Base-by-base conservation (phyloP, 148 eudicot genomes). In the Silene conica region DNA sequence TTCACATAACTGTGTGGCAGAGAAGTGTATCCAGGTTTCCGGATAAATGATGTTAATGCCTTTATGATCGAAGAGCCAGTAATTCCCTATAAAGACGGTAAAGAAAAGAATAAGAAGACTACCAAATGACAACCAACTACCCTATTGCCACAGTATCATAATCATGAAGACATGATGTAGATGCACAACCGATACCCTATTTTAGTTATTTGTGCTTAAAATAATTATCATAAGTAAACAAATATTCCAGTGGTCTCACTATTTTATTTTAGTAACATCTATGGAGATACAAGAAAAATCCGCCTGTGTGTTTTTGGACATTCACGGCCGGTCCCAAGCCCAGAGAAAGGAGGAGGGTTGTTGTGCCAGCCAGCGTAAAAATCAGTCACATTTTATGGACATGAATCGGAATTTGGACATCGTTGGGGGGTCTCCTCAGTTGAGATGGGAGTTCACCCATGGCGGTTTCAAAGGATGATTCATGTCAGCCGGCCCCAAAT, bases 1-100 rank as follows among this genome's bases (percentile, higher is more conserved):
- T 70, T 89, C 60, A 86, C 82, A 74, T 86, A 92, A 65, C 72
- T 70, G 65, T 82, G 92, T 0, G 97, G 97, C 78, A 92, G 85
- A 80, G 89, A 58, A 81, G 86, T 75, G 63, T 81, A 86, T 54
- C 82, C 85, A 70, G 92, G 86, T 77, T 84, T 83, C 31, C 87
- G 88, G 63, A 89, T 54, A 79, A 86, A 82, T 70, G 88, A 76
- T 60, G 89, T 79, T 83, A 92, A 65, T 8, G 87, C 83, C 76
- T 77, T 81, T 48, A 85, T 55, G 71, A 96, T 81, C 56, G 88
- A 83, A 73, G 87, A 74, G 15, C 97, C 96, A 80, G 91, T 74
- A 69, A 89, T 82, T 69, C 84, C 96, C 99, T 96, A 79, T 18
- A 61, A 46, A 28, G 14, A 56, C 46, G 46, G 43, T 16, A 70